These are phyloP conservation scores for Chlamydomonas applanata DNA, from an alignment of 139 green algal genomes.

Conservation along the genomic window DNA sequence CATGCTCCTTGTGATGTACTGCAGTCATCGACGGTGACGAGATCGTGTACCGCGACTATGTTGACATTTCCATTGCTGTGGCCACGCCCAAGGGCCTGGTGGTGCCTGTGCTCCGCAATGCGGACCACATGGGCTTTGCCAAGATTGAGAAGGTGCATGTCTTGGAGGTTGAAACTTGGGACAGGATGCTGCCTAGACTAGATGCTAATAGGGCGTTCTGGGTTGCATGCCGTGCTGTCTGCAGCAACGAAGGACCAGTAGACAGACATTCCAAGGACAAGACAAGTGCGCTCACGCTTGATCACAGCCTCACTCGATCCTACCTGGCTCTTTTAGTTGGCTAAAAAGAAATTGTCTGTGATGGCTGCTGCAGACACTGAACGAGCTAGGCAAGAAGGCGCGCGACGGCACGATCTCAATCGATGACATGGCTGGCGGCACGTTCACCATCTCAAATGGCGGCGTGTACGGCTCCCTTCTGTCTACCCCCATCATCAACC, in stretches of 20 bases:
- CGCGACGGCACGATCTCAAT: conserved; percentile 92
- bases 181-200: too few species aligned
- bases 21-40: conserved; percentile 94
- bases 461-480: conserved; percentile 96
- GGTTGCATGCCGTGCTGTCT: too few species aligned
- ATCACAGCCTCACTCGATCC: too few species aligned
- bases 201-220: too few species aligned
- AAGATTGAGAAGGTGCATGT: conserved; percentile 7
- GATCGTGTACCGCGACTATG: conserved; percentile 86
- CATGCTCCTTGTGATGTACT: conserved; percentile 45
- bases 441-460: conserved; percentile 99
- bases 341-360: too few species aligned
- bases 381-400: conserved; percentile 90
- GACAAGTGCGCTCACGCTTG: too few species aligned
- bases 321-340: too few species aligned
- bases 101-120: conserved; percentile 33
- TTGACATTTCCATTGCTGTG: conserved; percentile 81
- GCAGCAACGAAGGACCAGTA: too few species aligned
- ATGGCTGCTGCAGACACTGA: conserved; percentile 58
- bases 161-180: too few species aligned
- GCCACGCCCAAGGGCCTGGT: conserved; percentile 45
- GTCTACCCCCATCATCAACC: conserved; percentile 99
- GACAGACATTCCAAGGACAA: too few species aligned
- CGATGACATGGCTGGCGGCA: conserved; percentile 98
- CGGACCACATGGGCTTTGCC: conserved; percentile 20